Base-by-base conservation (phyloP, 345 rosid species). In the Rhodamnia argentea region DNA sequence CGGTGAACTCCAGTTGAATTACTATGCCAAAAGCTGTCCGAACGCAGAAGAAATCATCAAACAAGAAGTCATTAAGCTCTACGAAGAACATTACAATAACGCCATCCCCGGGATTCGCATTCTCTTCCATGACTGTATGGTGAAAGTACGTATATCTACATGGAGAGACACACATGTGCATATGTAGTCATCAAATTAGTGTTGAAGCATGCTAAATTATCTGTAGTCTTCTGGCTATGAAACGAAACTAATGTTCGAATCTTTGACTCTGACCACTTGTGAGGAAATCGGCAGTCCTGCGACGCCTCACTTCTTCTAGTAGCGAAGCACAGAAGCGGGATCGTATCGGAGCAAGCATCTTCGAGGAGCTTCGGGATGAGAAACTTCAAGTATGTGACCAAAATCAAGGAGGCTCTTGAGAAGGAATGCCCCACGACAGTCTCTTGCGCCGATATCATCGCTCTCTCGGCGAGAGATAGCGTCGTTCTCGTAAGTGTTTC, bases 21-120 rank as follows among this genome's bases (percentile, higher is more conserved):
- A 92, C 91, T 97, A 97, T 83, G 90, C 89, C 44, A 56, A 92
- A 26, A 95, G 93, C 83, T 97, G 97, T 85, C 96, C 97, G 14
- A 91, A 92, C 84, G 98, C 98, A 59, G 99, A 97, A 89, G 97
- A 93, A 50, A 93, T 95, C 82, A 90, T 95, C 89, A 94, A 92
- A 86, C 90, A 92, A 84, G 90, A 95, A 87, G 98, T 97, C 78
- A 86, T 70, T 76, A 89, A 85, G 4, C 94, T 97, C 44, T 95
- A 96, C 87, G 52, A 92, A 24, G 89, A 92, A 70, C 98, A 96
- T 82, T 96, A 97, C 84, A 97, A 97, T 87, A 96, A 98, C 0
- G 98, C 98, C 24, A 94, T 97, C 44, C 94, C 98, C 10, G 96
- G 97, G 99, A 91, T 96, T 85, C 92, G 98, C 76, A 97, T 95